A percentile compares a stretch with the other conserved stretches of the same genome.
Conservation (phyloP, 306 rosid genomes). For the Cicer bijugum region DNA sequence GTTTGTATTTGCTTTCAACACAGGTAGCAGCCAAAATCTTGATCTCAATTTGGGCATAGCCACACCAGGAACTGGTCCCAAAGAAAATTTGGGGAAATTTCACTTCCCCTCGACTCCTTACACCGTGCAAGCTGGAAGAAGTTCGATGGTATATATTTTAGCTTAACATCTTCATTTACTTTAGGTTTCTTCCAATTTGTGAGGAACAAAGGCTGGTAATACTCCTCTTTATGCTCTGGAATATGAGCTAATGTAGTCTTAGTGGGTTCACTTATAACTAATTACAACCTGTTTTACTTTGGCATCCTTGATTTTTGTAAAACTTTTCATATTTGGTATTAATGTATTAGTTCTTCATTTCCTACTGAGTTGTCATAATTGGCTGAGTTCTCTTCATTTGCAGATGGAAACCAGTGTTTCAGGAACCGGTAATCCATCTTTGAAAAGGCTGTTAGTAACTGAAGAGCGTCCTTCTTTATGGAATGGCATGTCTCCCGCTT, state of each 20-base stretch:
- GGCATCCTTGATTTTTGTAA: slow-evolving; percentile 26
- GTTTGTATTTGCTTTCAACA: slow-evolving; percentile 28
- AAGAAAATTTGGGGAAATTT: slow-evolving; percentile 55
- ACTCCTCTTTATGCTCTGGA: background rate
- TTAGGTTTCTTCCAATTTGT: slow-evolving; percentile 26
- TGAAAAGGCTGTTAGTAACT: slow-evolving; percentile 59
- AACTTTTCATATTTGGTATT: background rate
- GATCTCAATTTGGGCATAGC: slow-evolving; percentile 92
- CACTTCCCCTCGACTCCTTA: slow-evolving; percentile 55
- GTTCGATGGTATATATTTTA: slow-evolving; percentile 61
- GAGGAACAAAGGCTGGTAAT: background rate
- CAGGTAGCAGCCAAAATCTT: slow-evolving; percentile 74
- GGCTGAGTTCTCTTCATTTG: slow-evolving; percentile 39
- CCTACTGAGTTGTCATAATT: slow-evolving; percentile 19
- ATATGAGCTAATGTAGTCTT: background rate
- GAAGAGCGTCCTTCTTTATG: slow-evolving; percentile 61
- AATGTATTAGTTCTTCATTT: background rate
- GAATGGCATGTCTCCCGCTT: slow-evolving; percentile 61
- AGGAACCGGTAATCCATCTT: slow-evolving; percentile 52
- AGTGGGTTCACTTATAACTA: slow-evolving; percentile 21
- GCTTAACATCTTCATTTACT: slow-evolving; percentile 7
- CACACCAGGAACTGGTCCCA: slow-evolving; percentile 55
- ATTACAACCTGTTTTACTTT: slow-evolving; percentile 25
- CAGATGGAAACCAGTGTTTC: slow-evolving; percentile 72
- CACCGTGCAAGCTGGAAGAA: slow-evolving; percentile 52